Evolutionary conservation across 371 early-diverging fungal genomes (phyloP), one percentile per base, ranked within the genome.

Genomic region (Funneliformis caledonium): DNA sequence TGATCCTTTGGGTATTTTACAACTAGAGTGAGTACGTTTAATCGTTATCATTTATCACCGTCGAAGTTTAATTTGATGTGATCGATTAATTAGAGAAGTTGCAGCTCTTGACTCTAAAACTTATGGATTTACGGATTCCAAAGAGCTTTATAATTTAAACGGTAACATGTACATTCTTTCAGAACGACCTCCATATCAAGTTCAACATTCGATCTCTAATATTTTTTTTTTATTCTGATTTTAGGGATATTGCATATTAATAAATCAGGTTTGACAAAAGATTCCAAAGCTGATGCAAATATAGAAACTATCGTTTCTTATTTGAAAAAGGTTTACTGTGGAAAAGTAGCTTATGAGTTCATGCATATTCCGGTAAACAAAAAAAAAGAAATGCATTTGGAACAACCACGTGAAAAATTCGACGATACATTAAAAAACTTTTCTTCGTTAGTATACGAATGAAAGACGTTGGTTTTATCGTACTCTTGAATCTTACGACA

Each of bases 261-360:
- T 60, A 88, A 92, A 50, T 86, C 87, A 43, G 84, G 87, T 47
- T 80, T 86, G 47, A 84, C 84, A 47, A 82, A 80, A 2, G 81
- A 85, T 14, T 84, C 84, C 43, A 82, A 85, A 52, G 84, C 89
- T 45, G 88, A 90, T 67, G 93, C 94, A 33, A 86, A 89, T 64
- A 87, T 95, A 37, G 87, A 91, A 74, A 88, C 91, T 26, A 92
- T 97, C 60, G 48, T 94, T 78, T 81, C 87, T 50, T 93, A 96
- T 78, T 88, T 98, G 33, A 87, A 91, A 69, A 84, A 88, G 64
- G 89, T 93, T 8, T 98, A 97, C 85, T 92, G 94, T 83, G 95
- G 94, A 62, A 88, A 92, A 72, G 95, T 97, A 77, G 98, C 96
- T 16, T 96, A 94, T 83, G 98, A 98, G 88, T 97, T 97, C 86